Base-by-base conservation (phyloP, 768 basidiomycete species). In the Pluteus cervinus region DNA sequence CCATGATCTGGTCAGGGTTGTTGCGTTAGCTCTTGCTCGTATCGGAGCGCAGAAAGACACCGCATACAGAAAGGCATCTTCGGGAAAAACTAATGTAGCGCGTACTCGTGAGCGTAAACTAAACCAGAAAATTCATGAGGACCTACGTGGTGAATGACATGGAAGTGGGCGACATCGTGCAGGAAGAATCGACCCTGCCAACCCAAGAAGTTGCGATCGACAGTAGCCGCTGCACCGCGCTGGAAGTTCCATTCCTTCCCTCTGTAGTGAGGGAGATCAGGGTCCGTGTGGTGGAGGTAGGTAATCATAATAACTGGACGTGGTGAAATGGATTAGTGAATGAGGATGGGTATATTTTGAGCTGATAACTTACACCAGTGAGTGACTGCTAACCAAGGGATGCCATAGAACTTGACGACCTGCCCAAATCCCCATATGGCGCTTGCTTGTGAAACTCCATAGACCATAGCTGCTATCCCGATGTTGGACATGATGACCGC, bases 131-230 rank as follows among this genome's bases (percentile, higher is more conserved):
- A n/a, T 31, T 18, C 21, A 37, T 7, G 7, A 26, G 21, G 39
- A 37, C 67, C 37, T 51, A 69, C 72, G 49, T 80, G 78, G 48
- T 80, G 78, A 29, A 78, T 60, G 40, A 79, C 76, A 52, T 81
- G 79, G 49, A 62, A 77, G 48, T 79, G 77, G 3, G 75, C 73
- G 11, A 80, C 74, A 46, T 76, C 73, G 47, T 79, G 77, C n/a
- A 81, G 58, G 63, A 79, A 79, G 62, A 79, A 79, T 15, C 73
- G 66, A 3, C 79, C 79, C 52, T 75, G 71, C 75, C 75, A 78
- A 8, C 77, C 77, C 10, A 81, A 60, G 53, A 79, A 69, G 41
- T 65, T 46, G 23, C 76, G 59, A 51, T 81, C 77, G 17, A 79
- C 66, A 1, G 79, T 79, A 3, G 75, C 70, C 21, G 74, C 72